Base-by-base conservation (phyloP, 2,329 filamentous ascomycete genomes). In the Tolypocladium nubicola region DNA sequence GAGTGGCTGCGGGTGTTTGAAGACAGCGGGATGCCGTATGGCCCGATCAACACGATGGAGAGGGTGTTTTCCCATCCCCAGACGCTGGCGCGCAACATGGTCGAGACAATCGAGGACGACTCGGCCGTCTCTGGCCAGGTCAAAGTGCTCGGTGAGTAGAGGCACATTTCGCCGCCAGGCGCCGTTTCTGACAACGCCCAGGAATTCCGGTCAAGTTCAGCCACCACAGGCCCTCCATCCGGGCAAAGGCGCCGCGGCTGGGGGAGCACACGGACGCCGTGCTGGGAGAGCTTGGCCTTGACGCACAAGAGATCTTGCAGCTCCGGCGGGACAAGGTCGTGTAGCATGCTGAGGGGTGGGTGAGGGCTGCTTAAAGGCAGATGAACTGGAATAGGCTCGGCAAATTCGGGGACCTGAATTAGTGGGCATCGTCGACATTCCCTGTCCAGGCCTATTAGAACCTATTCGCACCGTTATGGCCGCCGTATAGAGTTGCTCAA, bases 31-130 rank as follows among this genome's bases (percentile, higher is more conserved):
- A 66, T 79, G 61, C 73, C 77, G 0, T 75, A 78, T 66, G 76
- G 71, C 0, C 71, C 75, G 1, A 74, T 78, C 41, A 79, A 79
- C 59, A 74, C 65, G 2, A 71, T 79, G 45, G 68, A 78, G 58
- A 64, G 65, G 35, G 74, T 72, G 0, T 77, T 78, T 59, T 61
- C 66, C 7, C 76, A 78, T 60, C 73, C 74, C 6, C 75, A 79
- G 60, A 70, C 70, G 0, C 45, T 61, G 21, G 75, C 74, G 0
- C 66, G 74, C 33, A 62, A 69, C 55, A 75, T 76, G 73, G 47
- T 64, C 16, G 35, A 56, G 4, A 19, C 56, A 13, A 65, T 75
- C 1, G 40, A 67, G 8, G 60, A 58, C 19, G 58, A 57, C n/a
- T 54, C 58, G 11, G 56, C 61, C 2, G 39, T 58, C 30, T 53